Evolutionary conservation across 2,329 filamentous ascomycete species (phyloP), one percentile per base, ranked within the genome.

Genomic region (Xylaria sp.): DNA sequence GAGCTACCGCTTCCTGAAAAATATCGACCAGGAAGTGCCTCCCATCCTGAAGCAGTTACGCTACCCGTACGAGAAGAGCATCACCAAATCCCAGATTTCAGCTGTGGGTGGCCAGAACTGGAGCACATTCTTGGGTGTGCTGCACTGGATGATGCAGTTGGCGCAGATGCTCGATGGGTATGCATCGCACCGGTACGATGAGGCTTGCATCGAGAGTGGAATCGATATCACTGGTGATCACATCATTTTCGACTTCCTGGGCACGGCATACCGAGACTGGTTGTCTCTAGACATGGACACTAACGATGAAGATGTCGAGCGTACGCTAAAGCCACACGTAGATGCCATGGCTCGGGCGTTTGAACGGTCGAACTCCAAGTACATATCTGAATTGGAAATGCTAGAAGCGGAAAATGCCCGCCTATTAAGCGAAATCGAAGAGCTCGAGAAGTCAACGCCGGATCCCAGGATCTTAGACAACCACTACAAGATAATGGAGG

Each of bases 141-240:
- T 99, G 59, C 94, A 99, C 81, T 99, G 96, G 96, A 95, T 99
- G 90, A 97, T 99, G 95, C 94, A 98, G 80, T 84, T 99, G 60
- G 93, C 93, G 4, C 91, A 95, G 73, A 97, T 98, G 91, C 88
- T 98, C 76, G 94, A 98, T 70, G 88, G 92, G 25, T 98, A 94
- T 77, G 84, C 88, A 1, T 80, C 83, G 63, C 91, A 94, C 66
- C 89, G 89, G 55, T 99, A 97, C 78, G 94, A 97, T 72, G 92
- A 97, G 60, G 94, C 94, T 0, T 97, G 94, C 78, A 86, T 91
- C 48, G 95, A 97, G 74, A 91, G 89, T 34, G 96, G 95, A 1
- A 88, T 96, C 53, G 96, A 99, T 79, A 90, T 98, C 32, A 90
- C 86, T 12, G 93, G 93, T 4, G 94, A 99, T 78, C 91, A 94